Evolutionary conservation across 2,329 filamentous ascomycete species (phyloP), one percentile per base, ranked within the genome.

Genomic region (Lachnellula arida): DNA sequence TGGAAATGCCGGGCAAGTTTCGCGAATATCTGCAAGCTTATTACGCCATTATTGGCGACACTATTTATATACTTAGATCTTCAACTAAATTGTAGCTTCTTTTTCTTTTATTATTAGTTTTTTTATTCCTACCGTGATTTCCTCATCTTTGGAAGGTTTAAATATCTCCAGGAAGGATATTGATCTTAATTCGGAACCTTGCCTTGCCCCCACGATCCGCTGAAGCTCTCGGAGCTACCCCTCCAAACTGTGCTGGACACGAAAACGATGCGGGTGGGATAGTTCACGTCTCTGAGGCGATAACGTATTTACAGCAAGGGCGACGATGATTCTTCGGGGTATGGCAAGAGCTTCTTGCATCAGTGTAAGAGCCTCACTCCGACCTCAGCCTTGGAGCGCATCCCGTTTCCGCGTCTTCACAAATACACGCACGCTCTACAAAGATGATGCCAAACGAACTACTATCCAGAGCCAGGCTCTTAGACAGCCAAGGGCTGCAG

Each of bases 271-370:
- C 50, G 58, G 61, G 58, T 46, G 60, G 53, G 34, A 47, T 42
- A 28, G 46, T 51, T 40, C 47, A 56, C 51, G 55, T 50, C 46
- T 51, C 51, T 52, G 54, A 37, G 60, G 59, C 54, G 58, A 66
- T 59, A 54, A 49, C 17, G 51, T 34, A 51, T 50, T 44, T 48
- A 43, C 22, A 48, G 52, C 40, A 46, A 54, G 53, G 23, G 46
- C 51, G 49, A 65, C 50, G 8, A 71, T 70, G 67, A 67, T 69
- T 35, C 34, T 66, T 44, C 62, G 64, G 55, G 60, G 54, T 55
- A 58, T 70, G 35, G 49, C 60, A 23, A 60, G 61, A 66, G 63
- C 63, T 63, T 61, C 63, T 51, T 68, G 65, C 63, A 63, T 63
- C 42, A 55, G 47, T 44, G 58, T 57, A 54, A 66, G 64, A 64